A percentile compares a stretch with the other conserved stretches of the same genome.
Evolutionary conservation across 2,329 filamentous ascomycete genomes (phyloP).

Genomic region (Meredithiella fracta): DNA sequence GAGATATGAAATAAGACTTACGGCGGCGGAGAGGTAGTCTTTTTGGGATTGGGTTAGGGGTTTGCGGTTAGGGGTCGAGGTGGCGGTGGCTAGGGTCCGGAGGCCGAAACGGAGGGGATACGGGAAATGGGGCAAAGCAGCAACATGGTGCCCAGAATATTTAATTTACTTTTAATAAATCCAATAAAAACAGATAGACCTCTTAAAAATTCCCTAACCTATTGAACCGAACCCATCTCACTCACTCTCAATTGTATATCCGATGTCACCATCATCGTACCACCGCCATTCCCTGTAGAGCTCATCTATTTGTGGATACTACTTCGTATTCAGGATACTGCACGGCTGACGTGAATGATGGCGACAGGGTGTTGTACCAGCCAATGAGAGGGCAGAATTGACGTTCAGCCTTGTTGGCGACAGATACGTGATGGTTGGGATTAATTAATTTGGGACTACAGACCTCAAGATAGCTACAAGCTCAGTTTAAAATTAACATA

Average conservation of each 20-base stretch:
- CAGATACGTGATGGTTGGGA: too few species aligned
- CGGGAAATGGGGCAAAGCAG: not conserved
- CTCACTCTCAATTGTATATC: not conserved
- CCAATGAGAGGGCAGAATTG: not conserved
- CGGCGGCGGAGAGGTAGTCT: slow-evolving; percentile 59
- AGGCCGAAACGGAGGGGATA: not conserved
- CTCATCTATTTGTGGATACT: not conserved
- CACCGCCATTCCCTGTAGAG: not conserved
- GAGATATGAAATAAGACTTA: slow-evolving; percentile 22
- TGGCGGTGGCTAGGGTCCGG: not conserved
- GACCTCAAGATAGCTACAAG: not conserved
- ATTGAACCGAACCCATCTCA: not conserved
- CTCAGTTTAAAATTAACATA: not conserved
- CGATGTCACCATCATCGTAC: not conserved
- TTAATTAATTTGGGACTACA: not conserved
- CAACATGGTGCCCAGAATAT: not conserved
- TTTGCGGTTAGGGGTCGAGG: slow-evolving; percentile 29
- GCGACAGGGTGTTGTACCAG: too few species aligned
- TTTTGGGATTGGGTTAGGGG: slow-evolving; percentile 53
- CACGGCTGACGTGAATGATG: not conserved
- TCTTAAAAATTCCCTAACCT: too few species aligned
- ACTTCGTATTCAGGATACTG: not conserved
- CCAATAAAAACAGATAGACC: too few species aligned
- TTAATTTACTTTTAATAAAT: too few species aligned
- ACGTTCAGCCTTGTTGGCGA: too few species aligned